These are phyloP conservation scores for Forsythia viridissima DNA, from an alignment of 257 asterid genomes.

Conservation along the genomic window DNA sequence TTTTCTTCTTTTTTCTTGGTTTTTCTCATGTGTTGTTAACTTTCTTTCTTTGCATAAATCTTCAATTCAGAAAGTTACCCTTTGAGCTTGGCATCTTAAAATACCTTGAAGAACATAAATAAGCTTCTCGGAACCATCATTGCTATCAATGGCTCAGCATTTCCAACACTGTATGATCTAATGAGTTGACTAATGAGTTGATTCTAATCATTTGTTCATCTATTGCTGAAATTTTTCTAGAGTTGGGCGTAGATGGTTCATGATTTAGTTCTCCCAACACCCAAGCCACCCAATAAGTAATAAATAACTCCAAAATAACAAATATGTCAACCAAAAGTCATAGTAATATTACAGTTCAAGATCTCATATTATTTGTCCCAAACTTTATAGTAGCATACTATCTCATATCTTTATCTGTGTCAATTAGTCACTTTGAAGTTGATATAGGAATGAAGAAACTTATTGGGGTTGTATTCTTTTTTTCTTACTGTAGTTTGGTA, in stretches of 20 bases:
- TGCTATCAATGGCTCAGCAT: slow-evolving; percentile 50
- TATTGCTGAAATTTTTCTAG: background rate
- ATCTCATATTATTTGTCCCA: no score
- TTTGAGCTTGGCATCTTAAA: slow-evolving; percentile 70
- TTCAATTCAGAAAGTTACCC: slow-evolving; percentile 40
- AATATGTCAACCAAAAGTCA: no score
- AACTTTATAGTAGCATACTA: no score
- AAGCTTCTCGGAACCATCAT: slow-evolving; percentile 69
- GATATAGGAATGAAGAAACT: no score
- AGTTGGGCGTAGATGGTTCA: background rate
- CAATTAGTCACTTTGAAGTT: no score
- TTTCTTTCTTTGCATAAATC: slow-evolving; percentile 35
- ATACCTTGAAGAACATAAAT: slow-evolving; percentile 79
- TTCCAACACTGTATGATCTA: slow-evolving; percentile 17
- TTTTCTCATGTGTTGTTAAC: background rate
- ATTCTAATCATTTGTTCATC: background rate
- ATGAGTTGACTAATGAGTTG: no score
- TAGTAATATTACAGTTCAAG: no score
- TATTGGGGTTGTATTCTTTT: no score
- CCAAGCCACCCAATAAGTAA: background rate
- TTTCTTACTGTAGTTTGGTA: no score
- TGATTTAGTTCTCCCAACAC: background rate
- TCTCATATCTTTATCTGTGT: no score
- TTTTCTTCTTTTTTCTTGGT: background rate
- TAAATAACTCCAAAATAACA: no score